Base-by-base conservation (phyloP, 2,329 filamentous ascomycete species). In the Trichophaea hybrida region DNA sequence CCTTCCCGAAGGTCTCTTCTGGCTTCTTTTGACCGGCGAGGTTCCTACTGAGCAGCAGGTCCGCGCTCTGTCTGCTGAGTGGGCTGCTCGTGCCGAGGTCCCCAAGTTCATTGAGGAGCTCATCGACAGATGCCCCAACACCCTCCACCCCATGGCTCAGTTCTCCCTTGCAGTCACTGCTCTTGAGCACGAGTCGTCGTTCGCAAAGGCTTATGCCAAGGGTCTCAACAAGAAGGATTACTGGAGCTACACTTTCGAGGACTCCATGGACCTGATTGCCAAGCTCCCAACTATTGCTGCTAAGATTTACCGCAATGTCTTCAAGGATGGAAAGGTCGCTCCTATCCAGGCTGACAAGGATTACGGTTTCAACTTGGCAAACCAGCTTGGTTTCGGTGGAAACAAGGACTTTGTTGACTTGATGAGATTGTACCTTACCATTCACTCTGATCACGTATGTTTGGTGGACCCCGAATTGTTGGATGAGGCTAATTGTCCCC, bases 251-350 rank as follows among this genome's bases (percentile, higher is more conserved):
- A 96, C 90, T 70, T 98, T 94, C 72, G 93, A 98, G 83, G 93
- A 98, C 78, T 93, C 90, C 65, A 97, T 98, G 91, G 91, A 98
- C 78, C 80, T 98, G 74, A 98, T 98, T 74, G 93, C 93, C 73
- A 97, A 97, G 85, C 87, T 98, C 70, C 93, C 93, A 74, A 96
- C 88, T 74, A 96, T 98, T 71, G 93, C 93, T 67, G 80, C 93
- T 66, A 88, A 89, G 78, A 98, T 98, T 82, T 98, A 98, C 85
- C 93, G 94, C 80, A 98, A 98, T 76, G 85, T 97, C 75, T 98
- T 94, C 88, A 96, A 97, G 84, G 93, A 94, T 73, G 93, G 93
- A 78, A 97, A 97, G 85, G 91, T 98, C 69, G 87, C 88, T 63
- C 75, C 89, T 59, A 82, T 95, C 74, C 85, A 97, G 81, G 94